These are phyloP conservation scores for Anisodus tanguticus DNA, from an alignment of 257 asterid genomes.

Conservation along the genomic window DNA sequence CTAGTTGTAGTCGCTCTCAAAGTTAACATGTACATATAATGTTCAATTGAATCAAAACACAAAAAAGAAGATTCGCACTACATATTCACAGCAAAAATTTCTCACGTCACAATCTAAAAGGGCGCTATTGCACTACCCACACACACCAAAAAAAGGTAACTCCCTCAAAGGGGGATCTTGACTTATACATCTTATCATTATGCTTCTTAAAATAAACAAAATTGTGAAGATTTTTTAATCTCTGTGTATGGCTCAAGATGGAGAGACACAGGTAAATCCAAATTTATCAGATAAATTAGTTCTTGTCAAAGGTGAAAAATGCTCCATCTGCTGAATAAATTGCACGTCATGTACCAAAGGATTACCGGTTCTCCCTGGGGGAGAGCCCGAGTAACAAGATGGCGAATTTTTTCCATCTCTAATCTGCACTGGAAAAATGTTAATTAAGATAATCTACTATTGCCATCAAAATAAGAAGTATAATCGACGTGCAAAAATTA, in stretches of 20 bases:
- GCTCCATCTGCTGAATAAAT: conserved; percentile 50
- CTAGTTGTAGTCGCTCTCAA: background rate
- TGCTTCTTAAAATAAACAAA: background rate
- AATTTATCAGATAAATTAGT: conserved; percentile 37
- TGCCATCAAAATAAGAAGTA: too few species aligned
- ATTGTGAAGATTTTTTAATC: background rate
- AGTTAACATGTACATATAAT: conserved; percentile 1
- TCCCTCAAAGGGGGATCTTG: conserved; percentile 9
- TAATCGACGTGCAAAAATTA: too few species aligned
- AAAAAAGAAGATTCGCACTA: background rate
- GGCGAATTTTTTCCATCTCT: conserved; percentile 42
- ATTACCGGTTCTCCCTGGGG: conserved; percentile 58
- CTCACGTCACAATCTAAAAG: background rate
- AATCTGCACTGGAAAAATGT: conserved; percentile 32
- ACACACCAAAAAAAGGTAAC: background rate
- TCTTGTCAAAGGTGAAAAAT: conserved; percentile 44
- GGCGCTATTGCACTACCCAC: background rate
- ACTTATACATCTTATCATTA: conserved; percentile 1
- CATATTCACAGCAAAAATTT: background rate
- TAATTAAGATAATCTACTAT: background rate
- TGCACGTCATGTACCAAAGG: conserved; percentile 68
- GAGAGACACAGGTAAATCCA: conserved; percentile 40
- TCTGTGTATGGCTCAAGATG: conserved; percentile 32
- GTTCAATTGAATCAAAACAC: background rate
- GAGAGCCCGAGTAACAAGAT: conserved; percentile 51